Base-by-base conservation (phyloP, 768 basidiomycete genomes). In the Agaricus sinodeliciosus region DNA sequence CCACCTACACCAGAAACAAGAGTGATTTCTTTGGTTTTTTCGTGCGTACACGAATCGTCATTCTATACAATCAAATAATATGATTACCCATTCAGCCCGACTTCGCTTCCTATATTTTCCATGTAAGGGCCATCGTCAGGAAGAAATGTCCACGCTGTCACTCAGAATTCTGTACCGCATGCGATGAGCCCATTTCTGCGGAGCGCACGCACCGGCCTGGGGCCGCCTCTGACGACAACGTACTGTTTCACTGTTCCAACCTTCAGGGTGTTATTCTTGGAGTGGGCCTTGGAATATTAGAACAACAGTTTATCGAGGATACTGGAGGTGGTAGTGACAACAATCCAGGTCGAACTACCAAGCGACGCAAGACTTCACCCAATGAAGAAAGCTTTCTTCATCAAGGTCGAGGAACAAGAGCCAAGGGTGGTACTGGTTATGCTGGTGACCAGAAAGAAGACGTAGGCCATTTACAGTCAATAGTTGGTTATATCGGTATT, bases 181-280 rank as follows among this genome's bases (percentile, higher is more conserved):
- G 90, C 58, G 85, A 87, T 22, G 89, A 90, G 67, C 72, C 78
- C 22, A 69, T 79, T 36, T 73, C 76, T 35, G 60, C 67, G 22
- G 70, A 72, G 45, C 78, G 71, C 58, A 48, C 46, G 15, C 52
- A 41, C 22, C 39, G 52, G 19, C 52, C 52, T 16, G 52, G 52
- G 15, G 52, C 46, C 9, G 52, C 52, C 28, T 47, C 26, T 6
- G 52, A 54, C 34, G 67, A 67, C 26, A 71, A 74, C 27, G 62
- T 59, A 47, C 69, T 95, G 54, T 90, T 94, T 63, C 94, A 96
- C 68, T 96, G 94, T 67, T 78, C 90, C 5, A 88, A 90, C 62
- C 65, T 95, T 34, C 88, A 96, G 69, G 94, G 94, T 36, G 81
- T 90, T 12, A 84, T 96, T 57, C 73, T 97, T 4, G 94, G 94